Evolutionary conservation across 2,329 filamentous ascomycete genomes (phyloP), one percentile per base, ranked within the genome.

Genomic region (Lasiodiplodia citricola): DNA sequence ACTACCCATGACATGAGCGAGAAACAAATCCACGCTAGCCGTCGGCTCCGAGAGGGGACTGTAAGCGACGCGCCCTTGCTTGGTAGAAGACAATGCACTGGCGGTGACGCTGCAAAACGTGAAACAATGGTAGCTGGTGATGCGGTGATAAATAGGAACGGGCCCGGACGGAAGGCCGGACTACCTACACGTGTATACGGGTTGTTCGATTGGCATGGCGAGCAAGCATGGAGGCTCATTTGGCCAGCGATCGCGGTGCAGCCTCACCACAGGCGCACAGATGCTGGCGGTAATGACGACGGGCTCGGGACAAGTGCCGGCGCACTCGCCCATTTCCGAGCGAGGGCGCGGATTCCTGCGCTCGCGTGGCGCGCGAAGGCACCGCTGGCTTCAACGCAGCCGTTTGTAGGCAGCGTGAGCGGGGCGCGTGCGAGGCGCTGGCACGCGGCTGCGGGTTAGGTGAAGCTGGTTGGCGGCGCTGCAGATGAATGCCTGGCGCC

Each of bases 241-340:
- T 51, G 41, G 21, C 41, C 25, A 50, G 38, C 58, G 58, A 35
- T 44, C 58, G 41, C 58, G 31, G 58, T 28, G 37, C 58, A 63
- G 58, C 44, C 58, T 63, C 58, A 63, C 58, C 58, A 44, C 41
- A n/a, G 21, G 57, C 41, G 58, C 58, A 63, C 58, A 35, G 58
- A 63, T 63, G 58, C 58, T 16, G 13, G 25, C 41, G n/a, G 41
- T 50, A 63, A 63, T 63, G 41, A 63, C 58, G 16, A 23, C n/a
- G 57, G 21, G 18, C 23, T 57, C 41, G 58, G 41, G 25, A 25
- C 58, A 31, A 18, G 25, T 28, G 58, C 41, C 35, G 38, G 38
- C 38, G 38, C 38, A 41, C 38, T 16, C 14, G 38, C 13, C 44
- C 44, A 47, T 47, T 21, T 47, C 44, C 44, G 44, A 47, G 44